Conservation (phyloP, 192 early-diverging fungal genomes). For the Entophlyctis helioformis region DNA sequence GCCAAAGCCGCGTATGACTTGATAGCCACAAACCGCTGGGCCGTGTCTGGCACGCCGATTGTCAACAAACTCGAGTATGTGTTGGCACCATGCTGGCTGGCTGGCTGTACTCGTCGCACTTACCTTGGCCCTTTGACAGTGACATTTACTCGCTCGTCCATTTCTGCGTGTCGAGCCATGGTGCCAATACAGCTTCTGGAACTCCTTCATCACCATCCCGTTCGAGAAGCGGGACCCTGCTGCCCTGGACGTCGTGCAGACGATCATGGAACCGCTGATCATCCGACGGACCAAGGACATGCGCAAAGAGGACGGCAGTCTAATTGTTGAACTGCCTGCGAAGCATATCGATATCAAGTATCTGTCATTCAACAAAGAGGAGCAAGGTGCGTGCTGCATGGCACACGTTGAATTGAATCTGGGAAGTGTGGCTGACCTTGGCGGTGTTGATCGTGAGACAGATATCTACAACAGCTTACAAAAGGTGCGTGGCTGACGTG, state of each 20-base stretch:
- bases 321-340: conserved; percentile 62
- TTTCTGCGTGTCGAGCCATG: conserved; percentile 69
- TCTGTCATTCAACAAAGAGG: conserved; percentile 15
- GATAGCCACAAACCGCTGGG: conserved; percentile 65
- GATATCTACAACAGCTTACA: no score
- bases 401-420: no score
- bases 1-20: conserved; percentile 57
- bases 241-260: conserved; percentile 33
- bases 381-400: conserved; percentile 24
- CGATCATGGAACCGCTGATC: conserved; percentile 51
- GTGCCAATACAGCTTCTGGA: conserved; percentile 61
- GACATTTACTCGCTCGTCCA: conserved; percentile 72
- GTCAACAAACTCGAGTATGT: conserved; percentile 52
- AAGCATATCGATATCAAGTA: conserved; percentile 19
- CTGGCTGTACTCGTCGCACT: no score
- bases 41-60: conserved; percentile 85
- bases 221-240: conserved; percentile 46
- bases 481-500: no score
- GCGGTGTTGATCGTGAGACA: conserved; percentile 1
- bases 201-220: conserved; percentile 60
- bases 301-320: conserved; percentile 68
- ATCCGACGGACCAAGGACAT: conserved; percentile 73
- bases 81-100: no score
- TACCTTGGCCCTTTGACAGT: no score
- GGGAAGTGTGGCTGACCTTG: neutral